phyloP scores from a whole-genome alignment of 805 yeast species.

The Candida montana region DNA sequence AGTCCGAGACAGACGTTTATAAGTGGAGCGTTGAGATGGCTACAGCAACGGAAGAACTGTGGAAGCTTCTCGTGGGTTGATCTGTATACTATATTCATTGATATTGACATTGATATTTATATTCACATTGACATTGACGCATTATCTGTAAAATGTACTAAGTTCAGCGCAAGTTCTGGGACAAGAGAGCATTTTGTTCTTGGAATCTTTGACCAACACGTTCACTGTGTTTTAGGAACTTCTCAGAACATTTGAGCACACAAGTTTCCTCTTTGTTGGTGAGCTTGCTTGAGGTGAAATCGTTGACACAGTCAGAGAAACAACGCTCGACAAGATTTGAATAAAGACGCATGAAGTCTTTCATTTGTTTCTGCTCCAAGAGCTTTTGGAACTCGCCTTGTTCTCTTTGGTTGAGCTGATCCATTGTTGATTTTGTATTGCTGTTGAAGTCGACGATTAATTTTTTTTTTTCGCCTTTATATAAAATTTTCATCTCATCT shows the following conservation, averaged over 20 bases:
- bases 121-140: too few relatives aligned
- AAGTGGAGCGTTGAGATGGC: constrained; percentile 66
- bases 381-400: constrained; percentile 94
- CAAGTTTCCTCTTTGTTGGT: constrained; percentile 83
- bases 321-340: constrained; percentile 95
- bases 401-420: constrained; percentile 88
- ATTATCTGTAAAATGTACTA: too few relatives aligned
- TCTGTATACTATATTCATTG: too few relatives aligned
- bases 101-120: too few relatives aligned
- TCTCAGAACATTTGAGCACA: constrained; percentile 89
- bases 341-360: constrained; percentile 95
- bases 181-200: constrained; percentile 84
- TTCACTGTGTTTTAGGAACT: constrained; percentile 96
- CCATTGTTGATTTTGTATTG: constrained; percentile 52
- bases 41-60: constrained; percentile 52
- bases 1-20: constrained; percentile 55
- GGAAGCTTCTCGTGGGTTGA: too few relatives aligned
- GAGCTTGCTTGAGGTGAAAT: constrained; percentile 88
- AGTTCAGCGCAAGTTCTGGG: constrained; percentile 70
- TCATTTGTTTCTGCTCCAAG: constrained; percentile 97
- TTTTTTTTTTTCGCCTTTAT: constrained; percentile 1
- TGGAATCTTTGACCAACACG: constrained; percentile 99
- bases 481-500: neutral
- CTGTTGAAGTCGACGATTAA: neutral
- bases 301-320: constrained; percentile 96